Base-by-base conservation (phyloP, 176 grass and related monocot species). In the Paspalum vaginatum region DNA sequence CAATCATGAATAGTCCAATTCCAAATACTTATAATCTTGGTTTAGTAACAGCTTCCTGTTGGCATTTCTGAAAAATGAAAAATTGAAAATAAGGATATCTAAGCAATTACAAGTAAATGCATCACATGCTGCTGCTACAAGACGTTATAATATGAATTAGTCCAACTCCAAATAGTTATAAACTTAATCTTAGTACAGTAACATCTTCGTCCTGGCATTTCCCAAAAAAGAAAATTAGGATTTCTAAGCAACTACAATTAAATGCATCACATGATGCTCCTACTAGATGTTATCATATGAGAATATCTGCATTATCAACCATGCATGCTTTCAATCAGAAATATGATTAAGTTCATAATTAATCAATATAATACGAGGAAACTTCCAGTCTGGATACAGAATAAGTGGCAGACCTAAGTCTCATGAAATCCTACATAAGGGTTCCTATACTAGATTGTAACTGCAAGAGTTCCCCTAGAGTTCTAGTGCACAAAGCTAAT, bases 31-130 rank as follows among this genome's bases (percentile, higher is more conserved):
- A n/a, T 69, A 68, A 58, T 77, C 21, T 21, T 42, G 21, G 26
- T 42, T 17, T 48, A 57, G 2, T 67, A 48, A 68, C 24, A 67
- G 67, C 50, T 76, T 76, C 21, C 40, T 51, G 52, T 50, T 60
- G 59, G 16, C 60, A 52, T 74, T 74, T 68, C 61, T 20, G 66
- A 65, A 59, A 55, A 79, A 48, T 11, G 49, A 78, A 50, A 61
- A 24, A 32, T 32, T 32, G 10, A 58, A 24, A 76, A 56, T 56
- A 54, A 79, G 10, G 37, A 80, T 20, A 39, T 80, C 39, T 49
- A 55, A 55, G 47, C 17, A 63, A 70, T 43, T 40, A 71, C 20
- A 70, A 53, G 53, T 60, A 69, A 84, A 84, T 61, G 66, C 1
- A 45, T 21, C 39, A 58, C 9, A 27, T 67, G 50, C 41, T 46